Percentiles rank a stretch among this genome's conserved stretches.
Conservation (phyloP, 345 rosid genomes). For the Adansonia digitata region DNA sequence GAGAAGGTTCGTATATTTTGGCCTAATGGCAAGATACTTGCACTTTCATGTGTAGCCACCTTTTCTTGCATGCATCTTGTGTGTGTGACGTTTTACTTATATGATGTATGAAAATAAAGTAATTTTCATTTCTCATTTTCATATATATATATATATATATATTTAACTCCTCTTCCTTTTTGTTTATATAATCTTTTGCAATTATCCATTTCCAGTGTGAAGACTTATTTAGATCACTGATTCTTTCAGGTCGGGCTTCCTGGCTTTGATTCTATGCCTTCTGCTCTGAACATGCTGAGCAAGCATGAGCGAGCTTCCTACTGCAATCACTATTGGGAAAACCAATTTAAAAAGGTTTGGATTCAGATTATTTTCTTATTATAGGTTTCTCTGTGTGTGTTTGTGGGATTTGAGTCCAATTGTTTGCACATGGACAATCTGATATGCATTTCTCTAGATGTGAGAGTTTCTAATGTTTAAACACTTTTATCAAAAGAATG, state of each 20-base stretch:
- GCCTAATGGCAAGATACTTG: neutral
- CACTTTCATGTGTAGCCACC: neutral
- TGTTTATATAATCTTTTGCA: neutral
- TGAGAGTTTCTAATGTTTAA: conserved; percentile 1
- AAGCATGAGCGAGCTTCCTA: conserved; percentile 97
- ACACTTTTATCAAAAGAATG: neutral
- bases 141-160: neutral
- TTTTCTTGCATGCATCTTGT: neutral
- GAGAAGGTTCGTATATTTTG: conserved; percentile 65
- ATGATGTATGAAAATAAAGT: neutral
- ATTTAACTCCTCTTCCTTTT: neutral
- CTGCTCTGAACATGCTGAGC: conserved; percentile 83
- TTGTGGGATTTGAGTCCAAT: neutral
- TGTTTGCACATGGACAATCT: neutral
- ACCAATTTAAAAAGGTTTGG: conserved; percentile 85
- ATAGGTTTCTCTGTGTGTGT: neutral
- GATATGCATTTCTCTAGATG: neutral
- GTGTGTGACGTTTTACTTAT: neutral
- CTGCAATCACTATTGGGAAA: conserved; percentile 96
- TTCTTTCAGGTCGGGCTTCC: conserved; percentile 95
- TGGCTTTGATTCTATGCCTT: conserved; percentile 98
- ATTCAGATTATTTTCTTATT: conserved; percentile 16
- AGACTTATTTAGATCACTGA: conserved; percentile 19
- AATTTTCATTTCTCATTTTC: neutral
- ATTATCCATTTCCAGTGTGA: neutral